Evolutionary conservation across 768 basidiomycete genomes (phyloP).

Genomic region (Lactifluus pinguis): DNA sequence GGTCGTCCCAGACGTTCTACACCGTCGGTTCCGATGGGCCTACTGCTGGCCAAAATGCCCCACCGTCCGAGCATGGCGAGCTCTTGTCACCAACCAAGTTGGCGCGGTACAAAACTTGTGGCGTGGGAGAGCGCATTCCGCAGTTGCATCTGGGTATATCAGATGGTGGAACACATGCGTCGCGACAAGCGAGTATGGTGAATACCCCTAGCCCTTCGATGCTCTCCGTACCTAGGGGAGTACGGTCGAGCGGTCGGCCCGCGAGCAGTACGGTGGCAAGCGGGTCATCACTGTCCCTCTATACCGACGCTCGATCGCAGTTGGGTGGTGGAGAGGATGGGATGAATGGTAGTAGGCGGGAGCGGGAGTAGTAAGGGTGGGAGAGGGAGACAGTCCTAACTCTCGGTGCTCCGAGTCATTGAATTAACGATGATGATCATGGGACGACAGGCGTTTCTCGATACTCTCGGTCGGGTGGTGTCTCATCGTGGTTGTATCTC

Average conservation of each 20-base stretch:
- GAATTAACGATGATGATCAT: neutral
- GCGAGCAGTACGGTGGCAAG: conserved; percentile 8
- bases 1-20: conserved; percentile 14
- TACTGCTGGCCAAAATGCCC: neutral
- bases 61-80: conserved; percentile 9
- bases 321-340: conserved; percentile 7
- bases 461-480: neutral
- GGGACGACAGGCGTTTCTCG: neutral
- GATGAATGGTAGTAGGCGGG: conserved; percentile 1
- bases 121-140: conserved; percentile 8
- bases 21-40: neutral
- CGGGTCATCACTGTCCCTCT: conserved; percentile 15
- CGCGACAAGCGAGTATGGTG: conserved; percentile 17
- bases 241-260: neutral
- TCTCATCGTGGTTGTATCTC: conserved; percentile 13
- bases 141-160: neutral
- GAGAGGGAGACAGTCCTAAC: conserved; percentile 1
- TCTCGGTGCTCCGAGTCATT: neutral
- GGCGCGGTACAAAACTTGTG: conserved; percentile 2
- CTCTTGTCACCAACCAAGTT: neutral
- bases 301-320: conserved; percentile 18
- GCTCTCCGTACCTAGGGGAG: neutral
- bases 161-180: neutral
- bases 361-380: neutral
- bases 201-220: neutral